Base-by-base conservation (phyloP, 2,329 filamentous ascomycete species). In the Pyrenochaeta sp. region DNA sequence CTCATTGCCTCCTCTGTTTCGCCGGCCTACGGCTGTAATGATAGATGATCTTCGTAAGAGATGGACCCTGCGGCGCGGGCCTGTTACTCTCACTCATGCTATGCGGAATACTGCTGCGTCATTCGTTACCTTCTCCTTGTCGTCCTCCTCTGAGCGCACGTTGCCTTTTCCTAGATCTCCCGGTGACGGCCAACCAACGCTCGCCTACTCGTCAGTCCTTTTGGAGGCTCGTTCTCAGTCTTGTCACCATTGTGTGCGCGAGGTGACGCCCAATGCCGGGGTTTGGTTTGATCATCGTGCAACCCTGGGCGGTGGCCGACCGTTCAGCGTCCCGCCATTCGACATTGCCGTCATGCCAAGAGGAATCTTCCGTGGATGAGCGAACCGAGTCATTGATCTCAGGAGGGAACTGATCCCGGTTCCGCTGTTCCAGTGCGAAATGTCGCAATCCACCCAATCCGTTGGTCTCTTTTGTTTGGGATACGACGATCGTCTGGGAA, bases 41-140 rank as follows among this genome's bases (percentile, higher is more conserved):
- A 64, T 65, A 61, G 30, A 56, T 47, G 71, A 73, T 73, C 69
- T 64, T 60, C 71, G 50, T 56, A 63, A 61, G 53, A 59, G 45
- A 54, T 62, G 67, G 68, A 68, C 71, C 69, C 71, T 71, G 68
- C 66, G 49, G 54, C 59, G 52, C 54, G 34, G 44, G 52, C 60
- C 46, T 69, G 61, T 50, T 46, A 48, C 64, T 56, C 5, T n/a
- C 2, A 27, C 25, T 50, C 51, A 30, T 25, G 42, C 50, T 44
- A 46, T 49, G 37, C 48, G 32, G 39, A 45, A 39, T 30, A 52
- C 55, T 54, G 52, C 54, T 55, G 56, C 50, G 43, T 37, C 54
- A 55, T 55, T 43, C 45, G 57, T 49, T 54, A 40, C 50, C 47
- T 32, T 48, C 46, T 48, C 36, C n/a, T 39, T 28, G 44, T n/a